These are phyloP conservation scores for Tuber magnatum DNA, from an alignment of 495 filamentous ascomycete species.

Conservation along the genomic window DNA sequence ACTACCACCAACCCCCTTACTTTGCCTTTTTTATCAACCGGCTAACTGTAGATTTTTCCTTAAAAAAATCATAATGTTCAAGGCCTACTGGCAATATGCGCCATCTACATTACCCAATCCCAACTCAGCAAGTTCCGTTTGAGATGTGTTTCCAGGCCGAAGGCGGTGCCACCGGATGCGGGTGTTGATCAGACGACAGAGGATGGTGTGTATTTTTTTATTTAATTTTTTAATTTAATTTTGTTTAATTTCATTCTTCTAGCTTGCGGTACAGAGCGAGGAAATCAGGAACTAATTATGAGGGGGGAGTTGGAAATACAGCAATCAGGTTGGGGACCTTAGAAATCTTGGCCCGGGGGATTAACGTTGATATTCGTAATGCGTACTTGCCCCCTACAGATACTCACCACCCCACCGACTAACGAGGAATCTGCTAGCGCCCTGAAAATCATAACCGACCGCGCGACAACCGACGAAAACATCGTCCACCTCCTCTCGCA, in stretches of 20 bases:
- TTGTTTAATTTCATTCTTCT: neutral
- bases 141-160: slow-evolving; percentile 28
- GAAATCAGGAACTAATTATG: slow-evolving; percentile 20
- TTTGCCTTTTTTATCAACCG: neutral
- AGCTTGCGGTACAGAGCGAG: neutral
- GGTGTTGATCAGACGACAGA: slow-evolving; percentile 29
- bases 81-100: slow-evolving; percentile 22
- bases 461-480: slow-evolving; percentile 27
- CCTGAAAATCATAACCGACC: slow-evolving; percentile 36
- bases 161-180: slow-evolving; percentile 14
- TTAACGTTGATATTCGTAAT: slow-evolving; percentile 29
- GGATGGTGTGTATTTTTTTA: slow-evolving; percentile 28
- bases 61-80: neutral
- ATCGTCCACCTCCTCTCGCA: slow-evolving; percentile 25
- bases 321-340: slow-evolving; percentile 32
- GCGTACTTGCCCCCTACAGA: slow-evolving; percentile 13
- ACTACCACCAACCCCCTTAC: neutral
- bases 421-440: slow-evolving; percentile 8
- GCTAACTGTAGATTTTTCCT: neutral
- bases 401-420: neutral
- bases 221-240: neutral
- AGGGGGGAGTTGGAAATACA: neutral
- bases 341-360: slow-evolving; percentile 14
- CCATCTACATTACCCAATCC: slow-evolving; percentile 16
- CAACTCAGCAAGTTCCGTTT: slow-evolving; percentile 28